Conservation (phyloP, 1,284 basidiomycete species). For the Sanguinoderma infundibulare region DNA sequence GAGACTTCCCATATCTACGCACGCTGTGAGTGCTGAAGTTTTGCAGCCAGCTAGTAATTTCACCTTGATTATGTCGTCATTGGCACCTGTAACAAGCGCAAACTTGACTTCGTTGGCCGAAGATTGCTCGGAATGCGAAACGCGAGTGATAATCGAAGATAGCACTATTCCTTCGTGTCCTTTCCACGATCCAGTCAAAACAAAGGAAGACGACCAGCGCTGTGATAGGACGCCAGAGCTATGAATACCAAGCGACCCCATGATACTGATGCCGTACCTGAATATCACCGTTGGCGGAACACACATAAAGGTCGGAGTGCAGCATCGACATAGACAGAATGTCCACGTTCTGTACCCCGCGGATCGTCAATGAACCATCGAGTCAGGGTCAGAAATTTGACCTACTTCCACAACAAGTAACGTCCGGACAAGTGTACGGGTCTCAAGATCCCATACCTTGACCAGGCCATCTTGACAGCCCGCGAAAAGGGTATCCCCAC, state of each 20-base stretch:
- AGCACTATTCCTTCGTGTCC: slow-evolving; percentile 84
- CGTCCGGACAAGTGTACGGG: slow-evolving; percentile 82
- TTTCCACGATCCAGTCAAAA: slow-evolving; percentile 80
- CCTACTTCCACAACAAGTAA: slow-evolving; percentile 84
- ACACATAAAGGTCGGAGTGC: slow-evolving; percentile 80
- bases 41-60: neutral
- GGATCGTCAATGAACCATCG: neutral
- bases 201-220: slow-evolving; percentile 84
- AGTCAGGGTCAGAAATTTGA: neutral
- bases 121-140: slow-evolving; percentile 17
- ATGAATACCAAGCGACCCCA: neutral
- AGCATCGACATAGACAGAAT: slow-evolving; percentile 81
- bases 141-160: slow-evolving; percentile 65
- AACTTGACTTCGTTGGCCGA: slow-evolving; percentile 34
- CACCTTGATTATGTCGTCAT: slow-evolving; percentile 85
- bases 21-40: neutral
- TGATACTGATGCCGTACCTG: slow-evolving; percentile 48
- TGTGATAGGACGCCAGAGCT: slow-evolving; percentile 32
- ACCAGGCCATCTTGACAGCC: slow-evolving; percentile 95
- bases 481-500: slow-evolving; percentile 85
- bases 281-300: slow-evolving; percentile 82
- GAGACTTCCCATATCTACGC: slow-evolving; percentile 61
- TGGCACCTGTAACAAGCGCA: slow-evolving; percentile 80
- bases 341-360: slow-evolving; percentile 60
- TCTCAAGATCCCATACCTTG: slow-evolving; percentile 91